Evolutionary conservation across 768 basidiomycete species (phyloP).

Genomic region (button mushroom (Agaricus bisporus)): DNA sequence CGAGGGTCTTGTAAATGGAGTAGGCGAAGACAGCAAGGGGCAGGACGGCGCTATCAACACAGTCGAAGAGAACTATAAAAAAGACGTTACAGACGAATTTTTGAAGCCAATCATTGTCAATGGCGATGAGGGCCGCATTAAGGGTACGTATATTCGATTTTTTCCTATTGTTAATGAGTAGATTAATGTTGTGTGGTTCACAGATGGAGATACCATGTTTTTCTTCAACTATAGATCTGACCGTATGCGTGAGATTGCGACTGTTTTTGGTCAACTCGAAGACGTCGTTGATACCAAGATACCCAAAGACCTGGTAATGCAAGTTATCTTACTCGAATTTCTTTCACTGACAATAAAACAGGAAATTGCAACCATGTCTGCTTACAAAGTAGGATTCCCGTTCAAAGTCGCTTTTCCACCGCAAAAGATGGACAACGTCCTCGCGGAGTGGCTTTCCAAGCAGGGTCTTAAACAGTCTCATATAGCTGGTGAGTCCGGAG

Average conservation of each 20-base stretch:
- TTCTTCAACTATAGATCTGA: conserved; percentile 98
- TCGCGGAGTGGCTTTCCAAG: conserved; percentile 86
- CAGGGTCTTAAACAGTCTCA: conserved; percentile 82
- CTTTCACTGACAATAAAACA: conserved; percentile 34
- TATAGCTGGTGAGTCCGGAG: conserved; percentile 57
- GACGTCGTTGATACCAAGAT: conserved; percentile 81
- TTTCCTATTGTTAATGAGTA: neutral
- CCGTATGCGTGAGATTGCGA: conserved; percentile 88
- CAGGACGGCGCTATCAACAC: conserved; percentile 54
- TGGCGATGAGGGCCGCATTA: conserved; percentile 71
- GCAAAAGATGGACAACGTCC: conserved; percentile 87
- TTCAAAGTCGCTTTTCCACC: conserved; percentile 93
- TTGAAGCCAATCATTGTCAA: conserved; percentile 90
- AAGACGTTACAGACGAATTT: conserved; percentile 92
- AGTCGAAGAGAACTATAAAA: conserved; percentile 72
- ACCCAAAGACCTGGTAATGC: conserved; percentile 71
- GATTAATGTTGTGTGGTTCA: neutral
- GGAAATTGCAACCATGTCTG: conserved; percentile 91
- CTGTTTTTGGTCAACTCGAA: conserved; percentile 73
- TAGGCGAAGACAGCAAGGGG: conserved; percentile 44
- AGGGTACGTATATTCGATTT: conserved; percentile 43
- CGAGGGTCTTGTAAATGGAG: conserved; percentile 77
- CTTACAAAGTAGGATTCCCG: conserved; percentile 87
- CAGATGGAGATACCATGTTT: conserved; percentile 86
- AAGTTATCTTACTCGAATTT: neutral